Conservation (phyloP, 495 filamentous ascomycete genomes). For the Pyrenopolyporus hunteri region DNA sequence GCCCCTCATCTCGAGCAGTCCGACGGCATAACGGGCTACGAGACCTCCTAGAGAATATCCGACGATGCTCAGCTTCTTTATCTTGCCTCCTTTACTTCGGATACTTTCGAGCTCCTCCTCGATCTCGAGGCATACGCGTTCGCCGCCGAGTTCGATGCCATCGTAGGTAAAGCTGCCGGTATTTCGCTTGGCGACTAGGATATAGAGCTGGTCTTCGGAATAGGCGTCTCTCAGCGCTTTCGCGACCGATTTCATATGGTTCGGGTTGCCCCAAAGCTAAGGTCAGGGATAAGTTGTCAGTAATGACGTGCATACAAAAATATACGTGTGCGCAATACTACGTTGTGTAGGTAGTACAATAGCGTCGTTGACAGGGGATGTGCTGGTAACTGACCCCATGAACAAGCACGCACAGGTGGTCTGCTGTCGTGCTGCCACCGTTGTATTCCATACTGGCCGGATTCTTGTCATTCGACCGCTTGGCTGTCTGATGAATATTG, state of each 20-base stretch:
- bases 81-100: constrained; percentile 65
- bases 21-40: constrained; percentile 85
- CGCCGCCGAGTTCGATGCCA: constrained; percentile 88
- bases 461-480: background rate
- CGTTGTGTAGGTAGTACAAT: background rate
- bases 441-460: constrained; percentile 43
- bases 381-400: constrained; percentile 71
- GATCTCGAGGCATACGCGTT: constrained; percentile 86
- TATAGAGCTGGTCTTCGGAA: constrained; percentile 67
- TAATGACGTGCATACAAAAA: constrained; percentile 13
- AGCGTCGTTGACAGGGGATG: constrained; percentile 22
- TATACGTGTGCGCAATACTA: background rate
- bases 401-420: constrained; percentile 92
- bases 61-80: constrained; percentile 82
- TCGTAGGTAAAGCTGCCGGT: constrained; percentile 88
- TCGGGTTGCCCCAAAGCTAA: constrained; percentile 91
- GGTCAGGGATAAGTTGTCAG: constrained; percentile 26
- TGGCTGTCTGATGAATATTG: background rate
- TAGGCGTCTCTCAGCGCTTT: constrained; percentile 69
- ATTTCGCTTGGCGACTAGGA: constrained; percentile 81
- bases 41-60: constrained; percentile 92
- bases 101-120: constrained; percentile 79
- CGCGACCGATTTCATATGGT: constrained; percentile 76
- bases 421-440: constrained; percentile 48
- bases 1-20: constrained; percentile 79